phyloP scores from a whole-genome alignment of 768 basidiomycete genomes.

The Boletus sp. region DNA sequence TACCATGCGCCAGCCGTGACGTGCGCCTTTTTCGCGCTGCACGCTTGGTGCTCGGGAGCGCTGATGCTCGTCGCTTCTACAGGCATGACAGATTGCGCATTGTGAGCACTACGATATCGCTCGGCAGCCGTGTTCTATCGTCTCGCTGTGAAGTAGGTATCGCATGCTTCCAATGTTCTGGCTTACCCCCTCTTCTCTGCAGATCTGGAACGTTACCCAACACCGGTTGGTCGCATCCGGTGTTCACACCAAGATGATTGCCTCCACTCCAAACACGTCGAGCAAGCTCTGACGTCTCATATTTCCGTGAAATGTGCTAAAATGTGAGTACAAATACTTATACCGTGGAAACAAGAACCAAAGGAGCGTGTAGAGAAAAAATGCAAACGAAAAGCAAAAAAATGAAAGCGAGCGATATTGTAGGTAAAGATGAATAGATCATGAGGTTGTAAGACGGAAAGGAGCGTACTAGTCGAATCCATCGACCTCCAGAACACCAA shows the following conservation, averaged over 20 bases:
- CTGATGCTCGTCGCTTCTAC: neutral
- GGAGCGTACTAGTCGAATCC: slow-evolving; percentile 20
- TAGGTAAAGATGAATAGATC: slow-evolving; percentile 3
- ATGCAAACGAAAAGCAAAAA: neutral
- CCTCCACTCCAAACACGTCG: slow-evolving; percentile 29
- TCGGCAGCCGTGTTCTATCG: slow-evolving; percentile 47
- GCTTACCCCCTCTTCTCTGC: neutral
- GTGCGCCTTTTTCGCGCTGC: slow-evolving; percentile 26
- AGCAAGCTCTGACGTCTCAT: slow-evolving; percentile 19
- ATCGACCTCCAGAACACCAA: slow-evolving; percentile 6
- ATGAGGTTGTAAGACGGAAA: slow-evolving; percentile 4
- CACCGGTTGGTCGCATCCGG: slow-evolving; percentile 55
- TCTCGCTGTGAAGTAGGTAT: slow-evolving; percentile 48
- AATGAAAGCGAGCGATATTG: neutral
- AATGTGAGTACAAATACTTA: slow-evolving; percentile 12
- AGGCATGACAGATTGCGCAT: slow-evolving; percentile 53
- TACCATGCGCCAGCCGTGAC: slow-evolving; percentile 55
- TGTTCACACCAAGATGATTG: slow-evolving; percentile 54
- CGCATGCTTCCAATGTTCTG: neutral
- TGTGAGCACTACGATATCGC: slow-evolving; percentile 49
- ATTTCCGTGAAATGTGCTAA: slow-evolving; percentile 7
- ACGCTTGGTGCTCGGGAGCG: neutral
- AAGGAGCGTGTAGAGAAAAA: slow-evolving; percentile 10
- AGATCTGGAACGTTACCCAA: slow-evolving; percentile 59
- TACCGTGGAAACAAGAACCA: neutral